These are phyloP conservation scores for Nakazawaea wickerhamii DNA, from an alignment of 805 yeast genomes.

Conservation along the genomic window DNA sequence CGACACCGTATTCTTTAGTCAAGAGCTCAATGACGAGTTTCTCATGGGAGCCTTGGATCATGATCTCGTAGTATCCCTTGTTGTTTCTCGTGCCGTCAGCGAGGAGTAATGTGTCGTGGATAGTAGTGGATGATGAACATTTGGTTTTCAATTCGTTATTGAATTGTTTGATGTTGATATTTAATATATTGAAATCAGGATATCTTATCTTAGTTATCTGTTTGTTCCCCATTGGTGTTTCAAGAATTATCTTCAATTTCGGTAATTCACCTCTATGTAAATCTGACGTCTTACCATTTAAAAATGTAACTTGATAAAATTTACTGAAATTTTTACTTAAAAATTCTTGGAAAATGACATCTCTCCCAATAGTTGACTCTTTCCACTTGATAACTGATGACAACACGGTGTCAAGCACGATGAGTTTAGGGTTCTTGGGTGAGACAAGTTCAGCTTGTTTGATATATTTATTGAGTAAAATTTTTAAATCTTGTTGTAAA, in stretches of 20 bases:
- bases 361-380: constrained; percentile 33
- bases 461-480: constrained; percentile 52
- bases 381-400: constrained; percentile 32
- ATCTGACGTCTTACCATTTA: constrained; percentile 1
- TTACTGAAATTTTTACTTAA: constrained; percentile 41
- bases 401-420: constrained; percentile 52
- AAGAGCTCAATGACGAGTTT: constrained; percentile 54
- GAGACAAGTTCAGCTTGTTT: constrained; percentile 44
- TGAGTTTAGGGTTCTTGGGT: constrained; percentile 43
- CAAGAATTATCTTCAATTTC: constrained; percentile 58
- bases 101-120: constrained; percentile 52
- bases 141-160: constrained; percentile 66
- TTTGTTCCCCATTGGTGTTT: constrained; percentile 77
- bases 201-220: constrained; percentile 56
- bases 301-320: constrained; percentile 35
- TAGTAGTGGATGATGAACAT: constrained; percentile 87
- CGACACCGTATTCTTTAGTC: constrained; percentile 54
- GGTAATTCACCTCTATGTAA: constrained; percentile 67
- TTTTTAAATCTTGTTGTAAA: constrained; percentile 48
- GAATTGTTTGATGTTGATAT: constrained; percentile 56
- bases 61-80: constrained; percentile 48
- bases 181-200: constrained; percentile 61
- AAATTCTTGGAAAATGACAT: constrained; percentile 38
- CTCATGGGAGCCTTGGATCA: constrained; percentile 90
- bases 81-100: constrained; percentile 30